Conservation (phyloP, 768 basidiomycete species). For the Rhodotorula toruloides region DNA sequence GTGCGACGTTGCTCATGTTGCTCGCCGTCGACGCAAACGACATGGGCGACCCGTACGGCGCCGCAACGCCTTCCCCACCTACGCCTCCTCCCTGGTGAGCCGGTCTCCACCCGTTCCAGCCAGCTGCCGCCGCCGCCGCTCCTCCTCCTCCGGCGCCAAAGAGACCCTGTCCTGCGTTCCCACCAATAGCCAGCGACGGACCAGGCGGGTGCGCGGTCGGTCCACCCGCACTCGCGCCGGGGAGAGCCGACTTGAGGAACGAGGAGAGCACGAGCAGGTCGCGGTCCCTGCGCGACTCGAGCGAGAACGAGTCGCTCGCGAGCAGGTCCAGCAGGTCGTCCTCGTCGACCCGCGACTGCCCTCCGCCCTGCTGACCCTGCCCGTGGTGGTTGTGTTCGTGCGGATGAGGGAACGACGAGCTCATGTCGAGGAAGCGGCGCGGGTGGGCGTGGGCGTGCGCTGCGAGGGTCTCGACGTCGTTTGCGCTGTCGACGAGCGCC, state of each 20-base stretch:
- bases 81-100: no score
- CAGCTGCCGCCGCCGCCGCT: neutral
- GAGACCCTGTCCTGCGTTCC: no score
- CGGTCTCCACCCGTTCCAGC: conserved; percentile 14
- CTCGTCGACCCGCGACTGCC: conserved; percentile 3
- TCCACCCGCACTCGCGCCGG: neutral
- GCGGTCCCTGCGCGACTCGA: conserved; percentile 11
- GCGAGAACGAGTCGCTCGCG: neutral
- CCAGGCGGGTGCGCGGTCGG: neutral
- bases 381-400: neutral
- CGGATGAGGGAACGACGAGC: neutral
- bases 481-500: no score
- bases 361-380: no score
- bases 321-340: conserved; percentile 13
- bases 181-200: neutral
- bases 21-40: neutral
- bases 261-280: conserved; percentile 6
- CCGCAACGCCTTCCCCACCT: neutral
- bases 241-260: conserved; percentile 14
- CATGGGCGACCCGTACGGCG: conserved; percentile 13
- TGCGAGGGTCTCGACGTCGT: no score
- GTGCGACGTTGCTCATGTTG: no score
- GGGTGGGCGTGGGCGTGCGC: no score
- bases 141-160: no score
- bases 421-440: no score